Conservation (phyloP, 352 stramenopile species). For the Phytophthora pinifolia region DNA sequence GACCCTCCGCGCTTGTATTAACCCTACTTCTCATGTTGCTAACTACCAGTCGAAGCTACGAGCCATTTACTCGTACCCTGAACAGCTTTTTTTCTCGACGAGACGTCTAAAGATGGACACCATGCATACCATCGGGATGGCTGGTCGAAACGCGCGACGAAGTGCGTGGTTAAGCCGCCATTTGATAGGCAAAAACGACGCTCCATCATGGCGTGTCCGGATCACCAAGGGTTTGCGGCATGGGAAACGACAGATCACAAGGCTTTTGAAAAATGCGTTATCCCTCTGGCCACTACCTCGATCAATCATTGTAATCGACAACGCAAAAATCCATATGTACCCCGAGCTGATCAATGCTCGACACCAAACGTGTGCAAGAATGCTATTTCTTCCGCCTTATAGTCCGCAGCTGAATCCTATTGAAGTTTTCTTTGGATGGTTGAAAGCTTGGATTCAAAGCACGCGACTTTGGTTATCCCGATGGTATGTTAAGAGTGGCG, state of each 20-base stretch:
- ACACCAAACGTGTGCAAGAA: not conserved
- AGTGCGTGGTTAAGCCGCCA: no score
- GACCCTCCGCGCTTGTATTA: no score
- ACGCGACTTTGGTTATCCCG: not conserved
- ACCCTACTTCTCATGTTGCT: no score
- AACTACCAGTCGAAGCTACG: not conserved
- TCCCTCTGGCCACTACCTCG: not conserved
- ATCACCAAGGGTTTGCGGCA: no score
- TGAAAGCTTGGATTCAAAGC: not conserved
- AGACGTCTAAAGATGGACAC: no score
- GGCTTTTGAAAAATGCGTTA: no score
- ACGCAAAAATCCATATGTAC: constrained; percentile 1
- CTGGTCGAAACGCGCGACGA: no score
- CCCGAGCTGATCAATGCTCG: not conserved
- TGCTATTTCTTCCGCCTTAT: not conserved
- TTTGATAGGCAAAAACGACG: no score
- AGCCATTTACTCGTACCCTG: not conserved
- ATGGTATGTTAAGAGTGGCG: not conserved
- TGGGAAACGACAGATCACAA: no score
- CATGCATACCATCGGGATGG: no score
- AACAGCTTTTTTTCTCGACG: not conserved
- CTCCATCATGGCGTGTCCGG: no score
- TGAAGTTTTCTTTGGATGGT: not conserved
- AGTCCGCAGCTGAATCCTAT: not conserved
- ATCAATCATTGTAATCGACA: not conserved